A percentile compares a stretch with the other conserved stretches of the same genome.
phyloP scores from a whole-genome alignment of 805 yeast genomes.

The Ogataea polymorpha region DNA sequence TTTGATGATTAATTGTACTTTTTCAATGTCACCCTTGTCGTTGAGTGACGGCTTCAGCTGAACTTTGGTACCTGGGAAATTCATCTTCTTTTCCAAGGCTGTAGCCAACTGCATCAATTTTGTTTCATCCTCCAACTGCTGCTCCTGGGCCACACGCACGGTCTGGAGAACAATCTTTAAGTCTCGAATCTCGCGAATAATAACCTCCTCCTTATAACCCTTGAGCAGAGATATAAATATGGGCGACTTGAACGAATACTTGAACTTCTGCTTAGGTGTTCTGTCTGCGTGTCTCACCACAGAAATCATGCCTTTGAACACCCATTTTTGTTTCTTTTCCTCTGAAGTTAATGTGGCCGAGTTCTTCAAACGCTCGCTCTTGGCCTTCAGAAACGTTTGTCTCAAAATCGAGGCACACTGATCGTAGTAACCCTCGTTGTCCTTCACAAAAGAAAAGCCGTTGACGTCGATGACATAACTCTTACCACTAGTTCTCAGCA shows the following conservation, averaged over 20 bases:
- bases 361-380: slow-evolving; percentile 42
- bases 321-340: slow-evolving; percentile 88
- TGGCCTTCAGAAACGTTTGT: slow-evolving; percentile 65
- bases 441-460: slow-evolving; percentile 97
- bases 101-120: slow-evolving; percentile 73
- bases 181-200: slow-evolving; percentile 85
- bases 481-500: slow-evolving; percentile 81
- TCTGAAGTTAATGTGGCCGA: slow-evolving; percentile 39
- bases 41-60: slow-evolving; percentile 87
- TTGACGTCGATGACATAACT: slow-evolving; percentile 96
- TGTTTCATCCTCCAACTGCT: slow-evolving; percentile 72
- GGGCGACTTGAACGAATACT: slow-evolving; percentile 88
- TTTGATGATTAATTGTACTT: slow-evolving; percentile 91
- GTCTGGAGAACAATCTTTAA: slow-evolving; percentile 82
- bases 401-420: slow-evolving; percentile 75
- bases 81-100: slow-evolving; percentile 85
- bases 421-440: slow-evolving; percentile 82
- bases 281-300: slow-evolving; percentile 97
- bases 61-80: slow-evolving; percentile 93
- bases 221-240: slow-evolving; percentile 81
- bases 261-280: slow-evolving; percentile 97
- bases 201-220: slow-evolving; percentile 95
- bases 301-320: slow-evolving; percentile 85
- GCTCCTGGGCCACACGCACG: slow-evolving; percentile 74
- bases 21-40: slow-evolving; percentile 70